Evolutionary conservation across 2,329 filamentous ascomycete species (phyloP), one percentile per base, ranked within the genome.

Genomic region (Ophiocordyceps camponoti-leonardi): DNA sequence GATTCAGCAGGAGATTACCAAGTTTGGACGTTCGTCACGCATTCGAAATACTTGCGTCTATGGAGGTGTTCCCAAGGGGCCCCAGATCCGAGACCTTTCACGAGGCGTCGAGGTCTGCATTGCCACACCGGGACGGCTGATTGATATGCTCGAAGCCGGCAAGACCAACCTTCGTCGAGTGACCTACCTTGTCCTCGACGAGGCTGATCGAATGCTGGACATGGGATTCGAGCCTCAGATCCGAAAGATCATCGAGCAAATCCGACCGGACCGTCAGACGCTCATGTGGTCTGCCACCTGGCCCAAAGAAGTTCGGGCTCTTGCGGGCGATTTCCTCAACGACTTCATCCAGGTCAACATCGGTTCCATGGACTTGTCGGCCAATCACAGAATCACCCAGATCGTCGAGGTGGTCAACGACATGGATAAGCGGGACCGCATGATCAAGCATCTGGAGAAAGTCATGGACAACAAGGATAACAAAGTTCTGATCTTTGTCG

Each of bases 211-310:
- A 61, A 98, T 98, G 92, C 75, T 98, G 63, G 92, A 98, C 71
- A 98, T 98, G 92, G 92, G 92, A 79, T 96, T 98, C 69, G 92
- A 98, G 71, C 92, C 92, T 54, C 92, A 96, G 66, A 96, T 98
- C 58, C 86, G 92, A 72, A 96, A 96, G 73, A 96, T 98, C 54
- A 88, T 98, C 55, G 77, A 83, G 51, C 92, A 98, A 70, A 96
- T 96, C 66, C 86, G 92, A 56, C 92, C 92, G 45, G 92, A 98
- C 64, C 83, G 92, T 75, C 92, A 98, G 67, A 98, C 92, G 51
- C 92, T 92, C 73, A 94, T 98, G 87, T 98, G 90, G 86, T 98
- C 92, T 49, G 92, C 92, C 56, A 98, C 92, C 7, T 98, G 92
- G 88, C 92, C 92, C 59, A 95, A 95, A 76, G 90, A 96, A 66